Evolutionary conservation across 345 rosid genomes (phyloP).

Genomic region (Raphanus sativus): DNA sequence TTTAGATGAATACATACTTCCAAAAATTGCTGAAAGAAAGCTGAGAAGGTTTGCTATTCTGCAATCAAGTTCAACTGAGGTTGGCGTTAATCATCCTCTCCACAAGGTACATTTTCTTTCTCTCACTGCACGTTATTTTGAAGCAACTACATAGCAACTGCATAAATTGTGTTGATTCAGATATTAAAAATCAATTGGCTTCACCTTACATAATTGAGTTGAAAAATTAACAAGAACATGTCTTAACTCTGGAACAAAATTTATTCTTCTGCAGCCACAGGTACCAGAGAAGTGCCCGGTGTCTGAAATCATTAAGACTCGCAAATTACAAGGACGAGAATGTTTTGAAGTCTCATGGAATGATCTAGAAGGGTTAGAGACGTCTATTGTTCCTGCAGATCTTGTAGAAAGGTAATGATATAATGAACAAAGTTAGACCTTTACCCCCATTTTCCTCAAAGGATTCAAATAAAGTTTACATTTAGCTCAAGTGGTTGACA

Average conservation of each 20-base stretch:
- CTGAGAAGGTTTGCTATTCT: conserved; percentile 65
- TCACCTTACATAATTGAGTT: neutral
- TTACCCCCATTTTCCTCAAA: neutral
- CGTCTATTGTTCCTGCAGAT: conserved; percentile 75
- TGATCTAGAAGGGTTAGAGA: conserved; percentile 47
- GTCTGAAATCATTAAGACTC: conserved; percentile 59
- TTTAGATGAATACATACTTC: conserved; percentile 83
- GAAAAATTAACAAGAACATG: neutral
- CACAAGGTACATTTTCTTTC: conserved; percentile 43
- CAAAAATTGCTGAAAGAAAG: conserved; percentile 90
- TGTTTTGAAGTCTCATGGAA: conserved; percentile 80
- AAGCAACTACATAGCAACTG: too few species aligned
- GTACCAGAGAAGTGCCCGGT: conserved; percentile 76
- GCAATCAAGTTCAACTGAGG: conserved; percentile 48
- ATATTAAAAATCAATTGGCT: neutral
- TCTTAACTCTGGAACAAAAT: neutral
- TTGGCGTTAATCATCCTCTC: conserved; percentile 53
- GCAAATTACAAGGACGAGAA: conserved; percentile 71
- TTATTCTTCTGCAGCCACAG: conserved; percentile 42
- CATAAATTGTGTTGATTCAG: too few species aligned
- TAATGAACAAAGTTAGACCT: neutral
- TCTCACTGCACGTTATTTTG: conserved; percentile 1
- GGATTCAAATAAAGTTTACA: neutral
- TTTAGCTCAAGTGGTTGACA: conserved; percentile 4
- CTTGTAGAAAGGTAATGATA: conserved; percentile 64